Evolutionary conservation across 257 asterid genomes (phyloP).

Genomic region (Capsicum chinense): DNA sequence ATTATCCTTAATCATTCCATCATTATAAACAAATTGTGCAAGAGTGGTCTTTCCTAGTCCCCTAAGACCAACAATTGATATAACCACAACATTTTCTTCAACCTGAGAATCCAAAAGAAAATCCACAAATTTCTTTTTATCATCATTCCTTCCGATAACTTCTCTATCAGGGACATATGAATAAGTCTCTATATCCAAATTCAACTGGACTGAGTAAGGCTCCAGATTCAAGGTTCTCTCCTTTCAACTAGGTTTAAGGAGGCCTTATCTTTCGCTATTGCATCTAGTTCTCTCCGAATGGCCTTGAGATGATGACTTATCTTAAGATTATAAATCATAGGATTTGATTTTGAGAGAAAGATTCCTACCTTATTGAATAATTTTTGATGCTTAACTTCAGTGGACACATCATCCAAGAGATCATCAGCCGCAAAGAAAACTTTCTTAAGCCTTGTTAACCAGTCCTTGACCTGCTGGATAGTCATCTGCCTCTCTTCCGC

Average conservation of each 20-base stretch:
- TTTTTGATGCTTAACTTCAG: background rate
- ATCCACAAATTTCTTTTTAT: background rate
- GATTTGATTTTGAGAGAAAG: background rate
- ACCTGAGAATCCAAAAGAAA: background rate
- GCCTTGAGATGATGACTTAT: background rate
- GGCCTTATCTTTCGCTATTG: background rate
- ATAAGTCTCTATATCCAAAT: background rate
- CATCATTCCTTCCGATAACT: background rate
- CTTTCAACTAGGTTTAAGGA: background rate
- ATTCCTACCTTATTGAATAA: background rate
- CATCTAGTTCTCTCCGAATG: background rate
- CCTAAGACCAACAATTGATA: constrained; percentile 31
- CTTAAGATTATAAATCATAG: background rate
- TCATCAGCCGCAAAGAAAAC: constrained; percentile 1
- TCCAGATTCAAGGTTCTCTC: background rate
- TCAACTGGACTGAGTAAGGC: background rate
- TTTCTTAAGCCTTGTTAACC: background rate
- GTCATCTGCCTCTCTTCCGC: background rate
- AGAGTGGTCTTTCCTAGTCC: constrained; percentile 36
- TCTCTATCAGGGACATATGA: background rate
- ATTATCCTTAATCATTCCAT: background rate
- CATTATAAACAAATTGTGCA: constrained; percentile 4
- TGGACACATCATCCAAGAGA: constrained; percentile 4
- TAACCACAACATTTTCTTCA: background rate
- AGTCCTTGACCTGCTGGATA: background rate